Base-by-base conservation (phyloP, 192 early-diverging fungal genomes). In the Phlyctochytrium bullatum region DNA sequence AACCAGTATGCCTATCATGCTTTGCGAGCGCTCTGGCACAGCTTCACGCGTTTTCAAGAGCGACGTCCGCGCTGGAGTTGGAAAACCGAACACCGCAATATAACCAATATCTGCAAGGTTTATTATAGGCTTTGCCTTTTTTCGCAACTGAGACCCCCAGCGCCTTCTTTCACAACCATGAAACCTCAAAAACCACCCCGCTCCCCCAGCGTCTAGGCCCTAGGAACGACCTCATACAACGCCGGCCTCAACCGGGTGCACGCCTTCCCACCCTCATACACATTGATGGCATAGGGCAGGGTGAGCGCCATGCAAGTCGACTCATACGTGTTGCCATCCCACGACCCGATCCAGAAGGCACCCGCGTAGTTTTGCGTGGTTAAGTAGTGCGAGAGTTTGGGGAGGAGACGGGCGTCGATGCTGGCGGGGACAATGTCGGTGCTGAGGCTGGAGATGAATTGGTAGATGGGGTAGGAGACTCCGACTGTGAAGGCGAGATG, bases 271-370 rank as follows among this genome's bases (percentile, higher is more conserved):
- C 40, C 40, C 40, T 47, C 40, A 20, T 47, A 47, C 6, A 47
- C 54, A 28, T 57, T 57, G 12, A 57, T 25, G 27, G 54, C 27
- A 10, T 57, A 6, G 20, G 54, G 54, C 12, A 57, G 54, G 6
- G 54, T 57, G 14, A 57, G 27, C 12, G 54, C 54, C 54, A 57
- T 14, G 54, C 54, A 57, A 25, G 14, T 28, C 27, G 16, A 25
- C 4, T 57, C 27, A 25, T 57, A 57, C 10, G 54, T 57, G 54
- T 57, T 28, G 12, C 54, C 54, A 28, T 57, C 27, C 54, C 54
- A 57, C 12, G 12, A 20, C 14, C 54, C 54, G 25, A 57, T 57
- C 54, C 54, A 57, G 27, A 57, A 25, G 54, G 54, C 25, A 10
- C 54, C 54, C 54, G 10, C 25, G 54, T 14, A 57, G 27, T 25